Evolutionary conservation across 257 asterid genomes (phyloP), one percentile per base, ranked within the genome.

Genomic region (Nicotiana undulata): DNA sequence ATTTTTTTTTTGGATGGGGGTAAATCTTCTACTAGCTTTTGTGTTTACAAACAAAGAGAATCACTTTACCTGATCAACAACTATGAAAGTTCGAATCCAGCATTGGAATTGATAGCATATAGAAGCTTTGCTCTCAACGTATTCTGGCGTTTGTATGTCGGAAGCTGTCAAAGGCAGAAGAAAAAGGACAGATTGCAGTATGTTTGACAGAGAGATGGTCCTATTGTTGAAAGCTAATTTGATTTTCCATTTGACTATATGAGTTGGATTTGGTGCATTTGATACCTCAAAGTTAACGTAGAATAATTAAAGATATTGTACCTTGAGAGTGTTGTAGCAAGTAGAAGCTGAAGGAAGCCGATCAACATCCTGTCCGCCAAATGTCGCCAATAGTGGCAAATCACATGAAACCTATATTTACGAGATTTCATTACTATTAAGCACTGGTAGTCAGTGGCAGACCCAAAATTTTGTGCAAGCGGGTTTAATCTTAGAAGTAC

Each of bases 341-440:
- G 99, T 95, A 61, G 99, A 95, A 84, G 99, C 98, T 74, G 99
- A 95, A 76, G 99, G 99, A 85, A 95, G 98, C 80, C 99, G 92
- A 86, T 93, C 99, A 86, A 93, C 98, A 86, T 95, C 98, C 75
- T 91, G 99, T 55, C 99, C 97, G 76, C 99, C 99, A 77, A 95
- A 91, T 78, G 94, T 82, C 75, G 98, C 96, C 97, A 93, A 93
- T 74, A 95, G 89, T 40, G 97, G 97, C 75, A 87, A 88, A 81
- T 95, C 97, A 81, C 98, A 92, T 34, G 80, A 87, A 84, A 95
- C 99, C 98, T 95, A 83, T 66, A 81, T 64, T 37, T 9, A 52
- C 59, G 6, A 56, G 61, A 79, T 65, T 63, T 79, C 75, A 72
- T 15, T 24, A 72, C 24, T 72, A 72, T 72, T 7, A 72, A 8